Percentiles rank a stretch among this genome's conserved stretches.
Evolutionary conservation across 768 basidiomycete genomes (phyloP).

Genomic region (Asterophora parasitica): DNA sequence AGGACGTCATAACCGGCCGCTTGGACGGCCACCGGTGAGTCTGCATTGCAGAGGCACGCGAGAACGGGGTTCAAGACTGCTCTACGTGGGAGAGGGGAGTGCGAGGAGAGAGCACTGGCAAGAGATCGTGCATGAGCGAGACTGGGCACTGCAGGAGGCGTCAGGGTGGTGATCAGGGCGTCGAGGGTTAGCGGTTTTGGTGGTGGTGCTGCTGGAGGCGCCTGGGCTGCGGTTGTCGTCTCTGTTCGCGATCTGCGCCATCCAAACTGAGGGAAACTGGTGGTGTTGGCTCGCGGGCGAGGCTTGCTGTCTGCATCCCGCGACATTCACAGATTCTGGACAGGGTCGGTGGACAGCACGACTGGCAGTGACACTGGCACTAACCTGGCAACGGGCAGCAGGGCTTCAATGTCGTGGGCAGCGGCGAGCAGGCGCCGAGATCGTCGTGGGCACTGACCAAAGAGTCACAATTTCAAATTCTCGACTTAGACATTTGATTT

Average conservation of each 20-base stretch:
- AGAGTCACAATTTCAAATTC: conserved; percentile 2
- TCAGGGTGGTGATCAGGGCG: conserved; percentile 38
- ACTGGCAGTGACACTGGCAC: conserved; percentile 8
- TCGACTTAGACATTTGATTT: conserved; percentile 8
- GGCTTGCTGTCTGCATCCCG: conserved; percentile 24
- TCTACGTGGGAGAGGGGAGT: conserved; percentile 52
- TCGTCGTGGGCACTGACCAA: background rate
- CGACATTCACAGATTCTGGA: conserved; percentile 23
- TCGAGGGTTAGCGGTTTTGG: conserved; percentile 32
- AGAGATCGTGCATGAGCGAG: conserved; percentile 57
- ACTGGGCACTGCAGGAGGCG: conserved; percentile 63
- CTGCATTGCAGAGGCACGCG: conserved; percentile 48
- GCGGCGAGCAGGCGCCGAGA: background rate
- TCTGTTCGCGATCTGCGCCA: conserved; percentile 25
- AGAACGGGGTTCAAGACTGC: conserved; percentile 57
- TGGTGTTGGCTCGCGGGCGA: conserved; percentile 31
- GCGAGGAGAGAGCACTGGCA: conserved; percentile 42
- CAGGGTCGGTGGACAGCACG: background rate
- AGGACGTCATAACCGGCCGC: conserved; percentile 70
- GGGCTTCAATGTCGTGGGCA: no score
- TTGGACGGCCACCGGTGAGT: conserved; percentile 54
- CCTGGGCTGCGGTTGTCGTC: conserved; percentile 9
- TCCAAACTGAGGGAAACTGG: conserved; percentile 26
- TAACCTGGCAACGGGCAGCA: background rate
- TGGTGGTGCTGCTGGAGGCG: conserved; percentile 17